Base-by-base conservation (phyloP, 768 basidiomycete species). In the Mycena filopes region DNA sequence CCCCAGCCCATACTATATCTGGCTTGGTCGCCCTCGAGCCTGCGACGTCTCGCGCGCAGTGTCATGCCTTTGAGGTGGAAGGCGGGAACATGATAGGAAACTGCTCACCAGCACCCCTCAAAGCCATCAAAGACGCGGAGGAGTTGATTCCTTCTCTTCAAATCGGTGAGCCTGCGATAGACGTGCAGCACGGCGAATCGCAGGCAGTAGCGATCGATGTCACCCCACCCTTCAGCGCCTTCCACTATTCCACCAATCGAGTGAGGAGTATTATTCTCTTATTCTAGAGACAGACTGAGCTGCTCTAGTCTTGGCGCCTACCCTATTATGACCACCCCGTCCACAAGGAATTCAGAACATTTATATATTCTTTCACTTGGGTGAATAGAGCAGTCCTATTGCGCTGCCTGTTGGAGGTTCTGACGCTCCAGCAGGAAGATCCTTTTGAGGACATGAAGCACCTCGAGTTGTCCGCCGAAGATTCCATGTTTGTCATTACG, bases 401-500 rank as follows among this genome's bases (percentile, higher is more conserved):
- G n/a, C n/a, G 6, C n/a, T 58, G 23, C 25, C 25, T n/a, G 47
- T 46, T 13, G 8, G 20, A 15, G 31, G 9, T 41, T 21, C 33
- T 46, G 3, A 55, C 23, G 18, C 47, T 57, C 20, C 38, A 36
- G 2, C 46, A 86, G 86, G 92, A 94, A 75, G 92, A 93, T 72
- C 92, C 92, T 0, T 83, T 83, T 8, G 90, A 87, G 66, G 92
- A 94, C 72, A 86, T 93, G 82, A 81, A 83, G 66, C 81, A 86
- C 70, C 78, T 94, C 7, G 72, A 87, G 18, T 75, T 93, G 60
- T 82, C 84, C 21, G 75, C 77, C 38, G 82, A 89, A 15, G 92
- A 94, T 76, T 83, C 86, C 1, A 83, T 93, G 72, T 81, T 93
- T 15, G 87, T 88, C 20, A 92, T 94, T 70, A 93, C 91, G 1